Percentiles rank a stretch among this genome's conserved stretches.
Conservation (phyloP, 257 asterid genomes). For the Pogostemon cablin region DNA sequence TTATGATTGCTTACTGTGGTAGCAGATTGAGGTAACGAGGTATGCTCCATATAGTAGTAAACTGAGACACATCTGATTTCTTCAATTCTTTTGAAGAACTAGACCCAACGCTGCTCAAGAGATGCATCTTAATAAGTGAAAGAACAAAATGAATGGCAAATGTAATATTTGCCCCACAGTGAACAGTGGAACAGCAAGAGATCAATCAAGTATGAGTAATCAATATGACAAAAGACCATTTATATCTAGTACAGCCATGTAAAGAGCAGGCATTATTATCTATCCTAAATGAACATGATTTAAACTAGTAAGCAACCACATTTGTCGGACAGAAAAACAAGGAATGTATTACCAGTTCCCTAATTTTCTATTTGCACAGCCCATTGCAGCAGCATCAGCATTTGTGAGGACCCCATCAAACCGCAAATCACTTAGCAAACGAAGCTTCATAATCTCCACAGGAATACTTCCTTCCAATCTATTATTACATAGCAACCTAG, state of each 20-base stretch:
- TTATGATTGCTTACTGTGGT: constrained; percentile 55
- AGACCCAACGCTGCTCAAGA: constrained; percentile 52
- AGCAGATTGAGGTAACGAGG: constrained; percentile 51
- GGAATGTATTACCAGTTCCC: constrained; percentile 61
- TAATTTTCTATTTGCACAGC: constrained; percentile 72
- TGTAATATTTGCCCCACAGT: neutral
- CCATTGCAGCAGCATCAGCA: constrained; percentile 49
- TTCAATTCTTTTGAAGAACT: constrained; percentile 42
- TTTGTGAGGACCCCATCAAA: constrained; percentile 56
- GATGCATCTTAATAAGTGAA: constrained; percentile 28
- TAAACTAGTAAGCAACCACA: neutral
- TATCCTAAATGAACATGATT: neutral
- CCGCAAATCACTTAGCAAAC: constrained; percentile 56
- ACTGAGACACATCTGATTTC: constrained; percentile 39
- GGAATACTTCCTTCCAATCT: constrained; percentile 75
- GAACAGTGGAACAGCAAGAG: neutral
- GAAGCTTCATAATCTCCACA: constrained; percentile 64
- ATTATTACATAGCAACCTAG: constrained; percentile 77
- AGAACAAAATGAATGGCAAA: constrained; percentile 7
- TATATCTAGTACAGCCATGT: constrained; percentile 10
- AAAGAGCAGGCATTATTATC: neutral
- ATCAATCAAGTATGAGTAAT: constrained; percentile 5
- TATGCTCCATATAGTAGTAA: constrained; percentile 45
- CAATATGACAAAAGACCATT: neutral
- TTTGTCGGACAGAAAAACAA: neutral